A percentile compares a stretch with the other conserved stretches of the same genome.
Evolutionary conservation across 192 early-diverging fungal genomes (phyloP).

Genomic region (Coemansia javaensis): DNA sequence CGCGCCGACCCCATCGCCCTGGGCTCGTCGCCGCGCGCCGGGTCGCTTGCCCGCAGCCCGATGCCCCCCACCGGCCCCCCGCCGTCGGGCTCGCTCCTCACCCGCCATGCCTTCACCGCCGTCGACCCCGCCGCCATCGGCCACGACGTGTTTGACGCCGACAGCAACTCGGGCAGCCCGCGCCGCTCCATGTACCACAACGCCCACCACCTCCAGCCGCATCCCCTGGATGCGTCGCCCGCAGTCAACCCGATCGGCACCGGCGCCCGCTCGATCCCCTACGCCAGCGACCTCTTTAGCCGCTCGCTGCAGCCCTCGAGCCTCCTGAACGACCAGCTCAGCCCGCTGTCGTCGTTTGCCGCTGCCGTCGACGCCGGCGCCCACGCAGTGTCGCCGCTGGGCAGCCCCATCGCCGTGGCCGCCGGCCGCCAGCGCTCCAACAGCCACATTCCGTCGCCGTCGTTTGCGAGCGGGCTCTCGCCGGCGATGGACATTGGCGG

Average conservation of each 20-base stretch:
- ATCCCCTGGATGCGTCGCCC: conserved; percentile 26
- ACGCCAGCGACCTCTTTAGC: conserved; percentile 25
- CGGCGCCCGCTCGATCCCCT: conserved; percentile 28
- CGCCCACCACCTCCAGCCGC: conserved; percentile 18
- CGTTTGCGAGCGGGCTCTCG: conserved; percentile 10
- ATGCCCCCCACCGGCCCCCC: conserved; percentile 3
- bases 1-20: conserved; percentile 17
- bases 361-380: neutral
- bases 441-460: conserved; percentile 30
- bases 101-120: conserved; percentile 40
- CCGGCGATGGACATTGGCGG: conserved; percentile 15
- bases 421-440: conserved; percentile 27
- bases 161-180: conserved; percentile 3
- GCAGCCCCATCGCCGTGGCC: conserved; percentile 9
- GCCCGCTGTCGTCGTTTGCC: conserved; percentile 22
- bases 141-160: conserved; percentile 4
- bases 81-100: conserved; percentile 23
- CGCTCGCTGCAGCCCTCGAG: conserved; percentile 37
- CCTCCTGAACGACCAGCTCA: conserved; percentile 27
- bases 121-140: conserved; percentile 11
- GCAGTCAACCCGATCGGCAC: conserved; percentile 23
- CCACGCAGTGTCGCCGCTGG: conserved; percentile 6
- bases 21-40: conserved; percentile 32
- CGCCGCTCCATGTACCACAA: conserved; percentile 11
- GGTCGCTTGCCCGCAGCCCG: conserved; percentile 37